These are phyloP conservation scores for Cubamyces sp. DNA, from an alignment of 768 basidiomycete species.

Conservation along the genomic window DNA sequence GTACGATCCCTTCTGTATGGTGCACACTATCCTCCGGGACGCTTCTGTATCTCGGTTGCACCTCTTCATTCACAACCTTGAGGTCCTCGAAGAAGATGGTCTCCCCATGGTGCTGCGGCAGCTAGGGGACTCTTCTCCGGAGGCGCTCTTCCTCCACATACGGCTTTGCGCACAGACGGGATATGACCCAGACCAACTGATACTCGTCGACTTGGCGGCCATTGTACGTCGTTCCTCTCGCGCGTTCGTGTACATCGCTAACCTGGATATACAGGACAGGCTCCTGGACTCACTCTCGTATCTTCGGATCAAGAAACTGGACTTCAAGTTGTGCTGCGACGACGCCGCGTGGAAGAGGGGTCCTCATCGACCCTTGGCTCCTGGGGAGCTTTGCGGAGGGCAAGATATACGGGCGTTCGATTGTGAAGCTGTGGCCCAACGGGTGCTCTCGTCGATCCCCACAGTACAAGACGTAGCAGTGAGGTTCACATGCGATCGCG, in stretches of 20 bases:
- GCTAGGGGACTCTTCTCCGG: background rate
- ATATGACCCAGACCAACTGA: background rate
- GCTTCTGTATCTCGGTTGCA: background rate
- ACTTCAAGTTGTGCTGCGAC: background rate
- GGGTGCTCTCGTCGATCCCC: background rate
- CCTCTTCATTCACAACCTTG: background rate
- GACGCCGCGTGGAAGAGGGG: background rate
- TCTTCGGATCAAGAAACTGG: background rate
- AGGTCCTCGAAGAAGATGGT: background rate
- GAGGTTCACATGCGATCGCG: background rate
- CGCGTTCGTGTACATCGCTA: background rate
- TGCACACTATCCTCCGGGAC: background rate
- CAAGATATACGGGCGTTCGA: background rate
- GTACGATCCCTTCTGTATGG: constrained; percentile 5
- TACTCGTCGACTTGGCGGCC: background rate
- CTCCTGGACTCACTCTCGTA: background rate
- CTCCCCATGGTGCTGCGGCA: background rate
- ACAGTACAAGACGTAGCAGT: background rate
- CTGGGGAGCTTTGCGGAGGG: background rate
- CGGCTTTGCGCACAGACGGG: background rate
- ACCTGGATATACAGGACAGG: background rate
- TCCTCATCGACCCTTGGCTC: background rate
- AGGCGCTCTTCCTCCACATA: background rate
- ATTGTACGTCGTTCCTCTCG: background rate
- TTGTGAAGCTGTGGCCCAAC: background rate